Evolutionary conservation across 148 eudicot genomes (phyloP).

Genomic region (Diospyros kaki): DNA sequence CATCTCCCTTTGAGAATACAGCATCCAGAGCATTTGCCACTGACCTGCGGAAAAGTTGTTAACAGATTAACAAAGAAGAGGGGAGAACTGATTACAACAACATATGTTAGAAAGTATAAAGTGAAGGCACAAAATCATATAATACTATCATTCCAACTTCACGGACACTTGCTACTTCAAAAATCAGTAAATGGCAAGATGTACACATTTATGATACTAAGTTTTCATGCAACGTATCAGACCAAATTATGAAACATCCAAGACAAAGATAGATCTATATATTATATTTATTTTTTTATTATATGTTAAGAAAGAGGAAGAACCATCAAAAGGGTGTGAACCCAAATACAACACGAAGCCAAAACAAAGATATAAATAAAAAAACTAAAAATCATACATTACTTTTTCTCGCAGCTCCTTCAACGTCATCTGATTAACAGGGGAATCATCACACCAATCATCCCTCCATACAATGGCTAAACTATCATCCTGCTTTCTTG

Average conservation of each 20-base stretch:
- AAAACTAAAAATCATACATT: constrained; percentile 40
- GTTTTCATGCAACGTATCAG: neutral
- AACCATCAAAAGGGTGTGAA: no score
- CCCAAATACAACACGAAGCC: no score
- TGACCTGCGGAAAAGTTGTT: constrained; percentile 38
- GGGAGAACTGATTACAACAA: neutral
- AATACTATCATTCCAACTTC: no score
- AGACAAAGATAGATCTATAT: no score
- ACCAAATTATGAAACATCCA: no score
- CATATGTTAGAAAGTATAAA: neutral
- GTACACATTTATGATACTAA: no score
- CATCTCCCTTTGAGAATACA: constrained; percentile 70
- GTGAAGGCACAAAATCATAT: no score
- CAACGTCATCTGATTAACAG: constrained; percentile 49
- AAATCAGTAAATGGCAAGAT: no score
- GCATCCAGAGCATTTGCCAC: constrained; percentile 79
- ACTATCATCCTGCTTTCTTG: constrained; percentile 53
- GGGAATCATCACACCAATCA: constrained; percentile 45
- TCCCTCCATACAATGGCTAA: constrained; percentile 78
- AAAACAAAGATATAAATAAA: neutral
- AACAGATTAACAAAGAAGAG: neutral
- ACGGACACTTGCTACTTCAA: no score
- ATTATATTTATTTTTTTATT: no score
- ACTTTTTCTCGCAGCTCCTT: constrained; percentile 74
- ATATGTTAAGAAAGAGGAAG: no score